A percentile compares a stretch with the other conserved stretches of the same genome.
These are phyloP conservation scores for Aspergillus clavatus DNA, from an alignment of 2,329 filamentous ascomycete species.

Conservation along the genomic window DNA sequence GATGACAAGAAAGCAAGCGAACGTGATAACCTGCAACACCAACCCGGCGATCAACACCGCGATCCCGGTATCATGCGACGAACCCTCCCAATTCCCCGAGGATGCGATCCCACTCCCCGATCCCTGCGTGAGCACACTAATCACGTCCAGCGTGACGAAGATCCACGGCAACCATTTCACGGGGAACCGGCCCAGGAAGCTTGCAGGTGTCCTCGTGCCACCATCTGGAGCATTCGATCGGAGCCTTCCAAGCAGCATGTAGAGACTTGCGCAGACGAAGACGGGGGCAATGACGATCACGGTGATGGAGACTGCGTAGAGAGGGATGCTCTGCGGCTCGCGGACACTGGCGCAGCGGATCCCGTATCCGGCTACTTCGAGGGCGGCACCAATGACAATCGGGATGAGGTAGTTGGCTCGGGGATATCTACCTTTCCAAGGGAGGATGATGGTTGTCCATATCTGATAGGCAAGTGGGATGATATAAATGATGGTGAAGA, in stretches of 20 bases:
- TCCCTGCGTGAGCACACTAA: constrained; percentile 45
- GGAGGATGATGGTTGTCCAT: constrained; percentile 41
- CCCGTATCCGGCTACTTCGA: constrained; percentile 44
- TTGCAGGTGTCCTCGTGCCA: constrained; percentile 21
- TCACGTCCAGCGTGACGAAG: constrained; percentile 45
- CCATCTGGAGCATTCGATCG: constrained; percentile 31
- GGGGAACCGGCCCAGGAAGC: constrained; percentile 36
- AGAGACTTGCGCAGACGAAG: constrained; percentile 48
- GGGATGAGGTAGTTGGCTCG: constrained; percentile 39
- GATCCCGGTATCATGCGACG: constrained; percentile 35
- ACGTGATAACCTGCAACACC: constrained; percentile 39
- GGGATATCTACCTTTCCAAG: constrained; percentile 32
- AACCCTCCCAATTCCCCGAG: constrained; percentile 42
- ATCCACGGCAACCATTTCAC: constrained; percentile 40
- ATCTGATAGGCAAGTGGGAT: constrained; percentile 36
- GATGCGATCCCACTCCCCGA: constrained; percentile 44
- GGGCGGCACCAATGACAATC: constrained; percentile 39
- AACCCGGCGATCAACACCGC: constrained; percentile 43
- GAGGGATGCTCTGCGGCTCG: constrained; percentile 30
- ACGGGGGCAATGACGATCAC: constrained; percentile 49
- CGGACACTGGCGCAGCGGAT: constrained; percentile 37
- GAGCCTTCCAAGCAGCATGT: constrained; percentile 49
- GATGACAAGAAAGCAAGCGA: constrained; percentile 40
- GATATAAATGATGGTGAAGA: constrained; percentile 41
- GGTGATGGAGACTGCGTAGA: constrained; percentile 39